Conservation (phyloP, 2,329 filamentous ascomycete genomes). For the Fusarium sp. region DNA sequence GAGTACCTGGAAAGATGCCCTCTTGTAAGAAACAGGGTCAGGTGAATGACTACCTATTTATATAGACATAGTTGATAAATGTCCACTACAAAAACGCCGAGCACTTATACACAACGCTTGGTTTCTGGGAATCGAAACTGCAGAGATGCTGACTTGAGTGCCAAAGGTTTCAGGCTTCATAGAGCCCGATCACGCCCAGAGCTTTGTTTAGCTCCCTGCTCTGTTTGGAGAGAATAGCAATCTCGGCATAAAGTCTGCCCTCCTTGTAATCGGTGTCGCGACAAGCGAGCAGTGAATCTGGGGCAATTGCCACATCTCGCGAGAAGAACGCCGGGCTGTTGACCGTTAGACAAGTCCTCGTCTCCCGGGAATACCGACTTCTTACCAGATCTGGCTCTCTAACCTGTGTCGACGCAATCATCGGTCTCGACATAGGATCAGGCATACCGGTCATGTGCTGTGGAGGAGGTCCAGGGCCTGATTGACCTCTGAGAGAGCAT, state of each 20-base stretch:
- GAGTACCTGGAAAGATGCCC: background rate
- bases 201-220: background rate
- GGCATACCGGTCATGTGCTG: background rate
- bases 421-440: background rate
- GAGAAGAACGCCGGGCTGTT: background rate
- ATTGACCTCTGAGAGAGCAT: background rate
- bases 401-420: background rate
- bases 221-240: background rate
- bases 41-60: background rate
- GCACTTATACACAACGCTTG: background rate
- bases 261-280: too few relatives aligned
- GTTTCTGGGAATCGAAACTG: background rate
- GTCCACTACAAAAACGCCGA: background rate
- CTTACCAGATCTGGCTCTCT: background rate
- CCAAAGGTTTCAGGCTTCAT: background rate
- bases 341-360: background rate
- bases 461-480: background rate
- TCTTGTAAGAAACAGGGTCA: background rate
- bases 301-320: background rate
- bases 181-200: background rate
- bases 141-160: accelerated
- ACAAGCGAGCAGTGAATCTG: background rate
- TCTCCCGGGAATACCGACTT: background rate
- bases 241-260: background rate
- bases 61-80: background rate